phyloP scores from a whole-genome alignment of 1,139 yeast species.

The Pneumocystis wakefieldiae region DNA sequence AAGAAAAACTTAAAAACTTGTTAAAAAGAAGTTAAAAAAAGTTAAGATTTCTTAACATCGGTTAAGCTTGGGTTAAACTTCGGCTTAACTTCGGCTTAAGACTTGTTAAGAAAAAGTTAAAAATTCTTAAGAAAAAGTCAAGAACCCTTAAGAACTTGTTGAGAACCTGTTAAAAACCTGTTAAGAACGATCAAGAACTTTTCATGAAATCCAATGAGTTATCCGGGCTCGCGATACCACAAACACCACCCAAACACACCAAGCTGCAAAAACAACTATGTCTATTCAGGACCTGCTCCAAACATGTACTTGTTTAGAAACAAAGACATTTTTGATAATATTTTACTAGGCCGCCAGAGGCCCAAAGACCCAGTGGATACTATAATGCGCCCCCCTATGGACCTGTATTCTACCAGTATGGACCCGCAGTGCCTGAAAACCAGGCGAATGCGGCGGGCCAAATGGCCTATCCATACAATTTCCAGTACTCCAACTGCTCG shows the following conservation, averaged over 20 bases:
- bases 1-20: too few relatives aligned
- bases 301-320: not conserved
- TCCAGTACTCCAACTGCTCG: constrained; percentile 59
- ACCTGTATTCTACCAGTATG: not conserved
- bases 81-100: too few relatives aligned
- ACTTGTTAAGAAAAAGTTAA: too few relatives aligned
- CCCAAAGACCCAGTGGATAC: not conserved
- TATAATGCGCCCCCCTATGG: not conserved
- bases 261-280: not conserved
- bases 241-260: not conserved
- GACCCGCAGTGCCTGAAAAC: not conserved
- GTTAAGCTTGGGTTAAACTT: too few relatives aligned
- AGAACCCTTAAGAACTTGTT: too few relatives aligned
- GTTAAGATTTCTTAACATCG: too few relatives aligned
- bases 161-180: too few relatives aligned
- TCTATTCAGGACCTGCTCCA: not conserved
- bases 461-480: constrained; percentile 24
- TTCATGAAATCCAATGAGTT: not conserved
- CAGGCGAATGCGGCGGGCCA: constrained; percentile 7
- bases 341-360: not conserved
- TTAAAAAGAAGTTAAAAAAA: too few relatives aligned
- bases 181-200: not conserved
- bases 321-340: not conserved
- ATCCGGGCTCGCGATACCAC: not conserved
- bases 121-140: too few relatives aligned